Conservation (phyloP, 2,329 filamentous ascomycete genomes). For the Stylonectria norvegica region DNA sequence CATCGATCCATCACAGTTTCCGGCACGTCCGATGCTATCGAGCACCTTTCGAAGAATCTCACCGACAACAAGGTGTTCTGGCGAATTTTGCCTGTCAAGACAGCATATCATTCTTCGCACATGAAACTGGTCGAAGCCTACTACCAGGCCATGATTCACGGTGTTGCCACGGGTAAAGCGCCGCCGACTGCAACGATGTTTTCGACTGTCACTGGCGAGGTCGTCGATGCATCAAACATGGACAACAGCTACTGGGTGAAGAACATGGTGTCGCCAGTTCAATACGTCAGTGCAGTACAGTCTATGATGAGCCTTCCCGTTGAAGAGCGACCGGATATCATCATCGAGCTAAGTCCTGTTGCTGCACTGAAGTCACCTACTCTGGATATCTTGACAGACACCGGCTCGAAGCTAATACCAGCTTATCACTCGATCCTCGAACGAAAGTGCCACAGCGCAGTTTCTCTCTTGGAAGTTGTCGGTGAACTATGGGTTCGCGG, state of each 20-base stretch:
- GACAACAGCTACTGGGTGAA: conserved; percentile 42
- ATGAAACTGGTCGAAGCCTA: conserved; percentile 38
- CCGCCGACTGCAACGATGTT: conserved; percentile 32
- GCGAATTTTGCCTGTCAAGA: conserved; percentile 35
- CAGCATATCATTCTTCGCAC: conserved; percentile 45
- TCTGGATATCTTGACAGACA: conserved; percentile 31
- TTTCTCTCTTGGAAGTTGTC: conserved; percentile 29
- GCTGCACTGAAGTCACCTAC: conserved; percentile 36
- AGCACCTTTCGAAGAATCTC: conserved; percentile 32
- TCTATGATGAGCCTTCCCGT: conserved; percentile 30
- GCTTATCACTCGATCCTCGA: conserved; percentile 30
- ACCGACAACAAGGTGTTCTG: conserved; percentile 31
- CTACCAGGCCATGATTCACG: conserved; percentile 31
- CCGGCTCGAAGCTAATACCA: conserved; percentile 6
- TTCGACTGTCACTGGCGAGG: conserved; percentile 38
- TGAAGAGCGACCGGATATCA: conserved; percentile 30
- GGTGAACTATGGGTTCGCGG: conserved; percentile 39
- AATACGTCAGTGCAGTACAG: conserved; percentile 40
- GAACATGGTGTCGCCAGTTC: conserved; percentile 45
- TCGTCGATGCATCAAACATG: conserved; percentile 26
- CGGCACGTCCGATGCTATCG: conserved; percentile 33
- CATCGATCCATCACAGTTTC: conserved; percentile 43
- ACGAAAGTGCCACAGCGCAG: conserved; percentile 16
- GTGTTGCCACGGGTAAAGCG: conserved; percentile 17
- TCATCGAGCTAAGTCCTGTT: conserved; percentile 43